phyloP scores from a whole-genome alignment of 2,329 filamentous ascomycete species.

The Cladophialophora yegresii region DNA sequence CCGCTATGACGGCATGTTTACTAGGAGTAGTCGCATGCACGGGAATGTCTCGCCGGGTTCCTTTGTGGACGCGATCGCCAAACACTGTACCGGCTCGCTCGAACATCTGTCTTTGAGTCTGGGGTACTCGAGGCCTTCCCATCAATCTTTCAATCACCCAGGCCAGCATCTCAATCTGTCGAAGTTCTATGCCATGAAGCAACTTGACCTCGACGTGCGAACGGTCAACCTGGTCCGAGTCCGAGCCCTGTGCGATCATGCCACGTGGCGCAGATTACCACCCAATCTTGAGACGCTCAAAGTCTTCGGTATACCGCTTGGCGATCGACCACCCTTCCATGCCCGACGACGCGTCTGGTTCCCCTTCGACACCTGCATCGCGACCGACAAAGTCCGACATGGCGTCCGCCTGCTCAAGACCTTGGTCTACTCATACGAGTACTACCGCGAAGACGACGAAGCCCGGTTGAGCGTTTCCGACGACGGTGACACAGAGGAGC shows the following conservation, averaged over 20 bases:
- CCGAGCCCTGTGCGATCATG: slow-evolving; percentile 31
- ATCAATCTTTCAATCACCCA: slow-evolving; percentile 27
- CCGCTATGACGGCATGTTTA: slow-evolving; percentile 35
- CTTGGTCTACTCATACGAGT: slow-evolving; percentile 35
- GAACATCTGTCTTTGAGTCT: slow-evolving; percentile 33
- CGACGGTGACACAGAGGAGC: slow-evolving; percentile 24
- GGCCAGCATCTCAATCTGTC: slow-evolving; percentile 33
- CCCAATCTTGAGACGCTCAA: slow-evolving; percentile 34
- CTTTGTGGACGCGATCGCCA: slow-evolving; percentile 31
- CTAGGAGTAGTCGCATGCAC: slow-evolving; percentile 33
- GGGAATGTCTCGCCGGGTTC: slow-evolving; percentile 33
- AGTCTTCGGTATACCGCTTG: slow-evolving; percentile 34
- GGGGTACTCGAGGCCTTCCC: slow-evolving; percentile 28
- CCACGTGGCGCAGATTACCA: slow-evolving; percentile 32
- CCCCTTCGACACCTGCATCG: slow-evolving; percentile 32
- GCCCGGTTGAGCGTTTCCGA: slow-evolving; percentile 22
- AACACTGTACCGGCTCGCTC: slow-evolving; percentile 29
- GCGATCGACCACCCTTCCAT: slow-evolving; percentile 30
- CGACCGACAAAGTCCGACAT: slow-evolving; percentile 32
- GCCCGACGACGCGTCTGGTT: slow-evolving; percentile 28
- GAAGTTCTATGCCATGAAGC: slow-evolving; percentile 29
- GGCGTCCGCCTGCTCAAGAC: slow-evolving; percentile 32
- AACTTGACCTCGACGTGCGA: slow-evolving; percentile 32
- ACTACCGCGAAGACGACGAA: slow-evolving; percentile 33
- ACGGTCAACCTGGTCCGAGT: slow-evolving; percentile 32